A percentile compares a stretch with the other conserved stretches of the same genome.
phyloP scores from a whole-genome alignment of 345 rosid genomes.

The Rubroshorea leprosula region DNA sequence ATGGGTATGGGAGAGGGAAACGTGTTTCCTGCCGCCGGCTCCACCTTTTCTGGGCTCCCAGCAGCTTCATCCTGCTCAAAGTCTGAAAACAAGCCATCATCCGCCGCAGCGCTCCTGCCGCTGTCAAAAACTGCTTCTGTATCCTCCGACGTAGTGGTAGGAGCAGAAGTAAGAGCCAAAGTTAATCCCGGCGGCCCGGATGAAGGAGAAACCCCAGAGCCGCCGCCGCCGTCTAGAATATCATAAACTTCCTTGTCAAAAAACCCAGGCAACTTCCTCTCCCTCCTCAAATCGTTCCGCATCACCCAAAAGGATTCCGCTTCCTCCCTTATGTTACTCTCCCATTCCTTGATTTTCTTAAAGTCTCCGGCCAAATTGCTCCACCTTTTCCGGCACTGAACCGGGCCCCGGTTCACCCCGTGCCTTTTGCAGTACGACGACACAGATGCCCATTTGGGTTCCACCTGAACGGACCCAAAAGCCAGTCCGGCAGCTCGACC shows the following conservation, averaged over 20 bases:
- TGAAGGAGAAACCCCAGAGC: slow-evolving; percentile 18
- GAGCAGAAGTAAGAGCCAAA: slow-evolving; percentile 37
- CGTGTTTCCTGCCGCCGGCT: slow-evolving; percentile 22
- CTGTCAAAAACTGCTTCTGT: slow-evolving; percentile 51
- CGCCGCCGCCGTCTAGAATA: slow-evolving; percentile 62
- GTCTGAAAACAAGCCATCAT: slow-evolving; percentile 69
- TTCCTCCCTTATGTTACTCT: slow-evolving; percentile 51
- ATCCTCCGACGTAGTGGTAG: slow-evolving; percentile 26
- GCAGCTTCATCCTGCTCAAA: slow-evolving; percentile 56
- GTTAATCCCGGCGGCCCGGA: slow-evolving; percentile 24
- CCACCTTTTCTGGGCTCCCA: slow-evolving; percentile 37
- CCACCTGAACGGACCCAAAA: slow-evolving; percentile 58
- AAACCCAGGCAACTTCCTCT: slow-evolving; percentile 85
- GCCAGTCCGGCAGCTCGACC: slow-evolving; percentile 70
- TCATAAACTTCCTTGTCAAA: slow-evolving; percentile 93
- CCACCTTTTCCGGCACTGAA: slow-evolving; percentile 99
- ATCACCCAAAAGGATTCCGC: slow-evolving; percentile 92
- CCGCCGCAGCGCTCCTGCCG: slow-evolving; percentile 59
- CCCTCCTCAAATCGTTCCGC: slow-evolving; percentile 86
- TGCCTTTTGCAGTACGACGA: slow-evolving; percentile 84
- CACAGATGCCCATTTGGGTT: slow-evolving; percentile 94
- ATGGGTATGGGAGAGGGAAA: slow-evolving; percentile 32
- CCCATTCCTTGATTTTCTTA: slow-evolving; percentile 98
- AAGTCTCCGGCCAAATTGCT: slow-evolving; percentile 92
- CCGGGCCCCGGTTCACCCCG: slow-evolving; percentile 94